Base-by-base conservation (phyloP, 225 moss, liverwort and hornwort species). In the Lunularia cruciata region DNA sequence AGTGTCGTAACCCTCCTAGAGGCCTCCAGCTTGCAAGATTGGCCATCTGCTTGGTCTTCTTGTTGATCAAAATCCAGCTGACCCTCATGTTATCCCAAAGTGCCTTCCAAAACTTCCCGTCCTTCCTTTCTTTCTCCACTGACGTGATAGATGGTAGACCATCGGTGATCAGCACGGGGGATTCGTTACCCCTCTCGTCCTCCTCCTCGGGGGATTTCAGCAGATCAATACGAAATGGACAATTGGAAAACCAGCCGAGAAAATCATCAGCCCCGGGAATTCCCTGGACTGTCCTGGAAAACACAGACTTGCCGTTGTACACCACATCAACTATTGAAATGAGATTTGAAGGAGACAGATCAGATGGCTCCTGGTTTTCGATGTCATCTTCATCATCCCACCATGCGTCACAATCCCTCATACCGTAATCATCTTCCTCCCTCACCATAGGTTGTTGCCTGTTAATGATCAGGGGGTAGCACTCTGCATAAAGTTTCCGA, bases 1-100 rank as follows among this genome's bases (percentile, higher is more conserved):
- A 74, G 54, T 85, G 78, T 14, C 87, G 87, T 20, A 86, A 23
- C 0, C 86, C 85, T 53, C 83, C 77, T 32, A 91, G 59, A 5
- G 94, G 82, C 54, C 79, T 78, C 94, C 94, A 94, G 69, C 89
- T 94, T 2, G 89, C 86, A 33, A 94, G 83, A 73, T 91, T 94
- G 47, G 83, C 81, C 87, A 87, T 87, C 47, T 70, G 80, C 71
- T 74, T 81, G 67, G 91, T 86, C 72, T 67, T 86, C 75, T 85
- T 89, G 81, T 91, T 83, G 14, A 94, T 71, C 68, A 94, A 72
- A 51, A 94, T 85, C 91, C 94, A 94, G 52, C 87, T 91, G n/a
- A 94, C 86, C 10, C 94, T 77, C 77, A 94, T 74, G n/a, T 86
- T 84, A 11, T 84, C 81, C 80, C 86, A 87, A 22, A 93, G 74